Evolutionary conservation across 148 eudicot genomes (phyloP), one percentile per base, ranked within the genome.

Genomic region (Beta vulgaris): DNA sequence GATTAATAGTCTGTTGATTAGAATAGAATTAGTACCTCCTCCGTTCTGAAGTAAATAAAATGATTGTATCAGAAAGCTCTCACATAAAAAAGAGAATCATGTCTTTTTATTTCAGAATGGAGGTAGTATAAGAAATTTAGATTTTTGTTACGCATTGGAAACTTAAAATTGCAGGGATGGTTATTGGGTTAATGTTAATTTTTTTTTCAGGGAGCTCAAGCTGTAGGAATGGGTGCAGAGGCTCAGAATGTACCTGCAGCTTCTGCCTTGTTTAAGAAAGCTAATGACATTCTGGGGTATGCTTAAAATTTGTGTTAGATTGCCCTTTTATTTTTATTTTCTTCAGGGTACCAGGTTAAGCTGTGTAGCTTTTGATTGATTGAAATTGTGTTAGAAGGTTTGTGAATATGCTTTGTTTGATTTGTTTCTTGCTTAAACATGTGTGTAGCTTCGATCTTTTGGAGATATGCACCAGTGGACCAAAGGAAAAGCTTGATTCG

Each of bases 401-500:
- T 51, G 73, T 76, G 35, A 37, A 2, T 35, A 44, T 35, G 68
- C 3, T 36, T 12, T 72, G 29, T 57, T 23, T 57, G 71, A 74
- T n/a, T 69, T 29, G 25, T 62, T 28, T 66, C 34, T 32, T 13
- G 61, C 3, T 25, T 73, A 34, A 7, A 58, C 23, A 5, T 78
- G 8, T 78, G 8, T 85, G 82, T 78, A 93, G 98, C 80, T 94
- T 86, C 84, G 93, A 94, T 86, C 90, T 90, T 71, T 73, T 94
- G 86, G 97, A 94, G 71, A 84, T 87, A 69, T 94, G 97, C 86
- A 75, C 78, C 51, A 91, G 85, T 84, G 97, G 98, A 54, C 97
- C 97, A 55, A 94, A 94, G 84, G 98, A 90, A 69, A 91, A 91
- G 93, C 88, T 94, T 73, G 87, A 91, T 85, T 91, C 97, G 69